Evolutionary conservation across 768 basidiomycete species (phyloP), one percentile per base, ranked within the genome.

Genomic region (Pleurotus pulmonarius): DNA sequence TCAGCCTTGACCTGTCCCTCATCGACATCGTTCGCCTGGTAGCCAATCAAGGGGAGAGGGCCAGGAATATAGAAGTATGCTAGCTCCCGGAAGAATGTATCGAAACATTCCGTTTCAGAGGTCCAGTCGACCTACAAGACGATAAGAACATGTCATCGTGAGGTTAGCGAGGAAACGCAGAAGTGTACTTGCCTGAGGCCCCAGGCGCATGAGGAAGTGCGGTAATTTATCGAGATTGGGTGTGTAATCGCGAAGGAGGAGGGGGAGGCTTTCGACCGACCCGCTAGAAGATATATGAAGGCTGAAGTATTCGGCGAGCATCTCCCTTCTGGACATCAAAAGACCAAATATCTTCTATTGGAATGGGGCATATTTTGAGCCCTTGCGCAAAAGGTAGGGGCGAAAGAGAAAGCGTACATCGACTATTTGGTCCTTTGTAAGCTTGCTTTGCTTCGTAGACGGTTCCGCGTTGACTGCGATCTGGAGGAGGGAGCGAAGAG

Each of bases 281-380:
- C 92, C 94, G 2, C 80, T 72, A 0, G 78, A 73, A 5, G 83
- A 80, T 60, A 99, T 88, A 22, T 71, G 70, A 16, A 98, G 70
- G 1, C 86, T 87, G 66, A 98, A 98, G 70, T 99, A 98, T 60
- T 98, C 97, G 1, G 82, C 74, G 3, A 98, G 75, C 95, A 99
- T 98, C 3, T 87, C 88, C 7, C 88, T 79, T 11, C 82, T 76
- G 3, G 73, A 65, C 55, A 84, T 72, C 2, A 94, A 70, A 4
- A 81, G 81, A n/a, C 80, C 71, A 5, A 78, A 68, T 45, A 94
- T 92, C 34, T 78, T 76, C 92, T 93, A 59, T 22, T 9, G 29
- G 34, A 48, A 22, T 2, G 16, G 9, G 26, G 20, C 12, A 48
- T 34, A 34, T 11, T 34, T 8, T 34, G 29, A 34, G 7, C 11